Base-by-base conservation (phyloP, 352 stramenopile genomes). In the Phytopythium mirpurense region DNA sequence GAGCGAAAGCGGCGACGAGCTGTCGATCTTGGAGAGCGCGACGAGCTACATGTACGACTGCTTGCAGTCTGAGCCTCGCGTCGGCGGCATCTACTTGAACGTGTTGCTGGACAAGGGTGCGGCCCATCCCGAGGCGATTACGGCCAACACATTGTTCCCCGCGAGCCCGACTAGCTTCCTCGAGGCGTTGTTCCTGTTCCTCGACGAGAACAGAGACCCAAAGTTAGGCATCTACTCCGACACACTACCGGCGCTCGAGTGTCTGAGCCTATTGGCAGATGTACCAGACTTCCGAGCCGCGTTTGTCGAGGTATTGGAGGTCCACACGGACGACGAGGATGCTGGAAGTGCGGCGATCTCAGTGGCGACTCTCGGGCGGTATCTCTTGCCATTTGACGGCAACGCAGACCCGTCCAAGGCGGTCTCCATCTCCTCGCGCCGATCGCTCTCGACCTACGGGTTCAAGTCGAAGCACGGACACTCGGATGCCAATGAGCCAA, bases 41-140 rank as follows among this genome's bases (percentile, higher is more conserved):
- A 75, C 68, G 1, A 86, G 72, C 53, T 78, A 93, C 62, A 88
- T 89, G 73, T 93, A 93, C 54, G 79, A 90, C 61, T 88, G 79
- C 50, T 48, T 93, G 12, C 84, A 83, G 38, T 65, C 68, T 8
- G 79, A 93, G 26, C 79, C 82, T 11, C 70, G 72, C 26, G 69
- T 90, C 41, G 79, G 78, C 32, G 79, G 78, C 10, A 86, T 93
- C 16, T 93, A 87, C 56, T 46, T 93, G 18, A 61, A 67, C 3
- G 73, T 90, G 37, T 56, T 93, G 26, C 61, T 90, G 21, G 78
- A 86, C 36, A 90, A 87, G 54, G 67, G 63, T 1, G 54, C 64
- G 23, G 40, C 24, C 0, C 56, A 76, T 10, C 75, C 66, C 1
- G 61, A 76, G 12, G 42, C 60, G 0, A 76, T 93, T 41, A 80